Percentiles rank a stretch among this genome's conserved stretches.
These are phyloP conservation scores for Chamaecyparis obtusa DNA, from an alignment of 75 land plant genomes.

Conservation along the genomic window DNA sequence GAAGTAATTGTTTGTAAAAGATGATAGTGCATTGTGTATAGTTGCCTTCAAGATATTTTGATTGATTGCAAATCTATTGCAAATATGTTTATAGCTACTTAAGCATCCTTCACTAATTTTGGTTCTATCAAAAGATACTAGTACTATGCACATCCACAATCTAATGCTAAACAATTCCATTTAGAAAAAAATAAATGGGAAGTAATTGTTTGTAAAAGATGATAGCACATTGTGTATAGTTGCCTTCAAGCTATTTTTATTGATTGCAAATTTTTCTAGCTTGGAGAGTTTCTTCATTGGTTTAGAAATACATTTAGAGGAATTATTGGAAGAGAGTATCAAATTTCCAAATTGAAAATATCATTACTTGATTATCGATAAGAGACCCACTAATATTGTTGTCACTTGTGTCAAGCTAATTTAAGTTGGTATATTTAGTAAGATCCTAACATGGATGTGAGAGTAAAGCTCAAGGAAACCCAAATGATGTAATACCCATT, in stretches of 20 bases:
- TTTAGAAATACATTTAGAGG: background rate
- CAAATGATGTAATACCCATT: too few relatives aligned
- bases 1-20: background rate
- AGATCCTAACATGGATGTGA: too few relatives aligned
- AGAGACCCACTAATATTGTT: slow-evolving; percentile 2
- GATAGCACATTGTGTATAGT: background rate
- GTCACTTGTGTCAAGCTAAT: slow-evolving; percentile 1
- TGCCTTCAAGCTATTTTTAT: background rate
- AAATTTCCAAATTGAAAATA: background rate
- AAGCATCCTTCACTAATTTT: too few relatives aligned
- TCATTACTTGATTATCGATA: background rate
- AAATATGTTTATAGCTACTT: too few relatives aligned
- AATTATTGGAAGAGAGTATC: background rate
- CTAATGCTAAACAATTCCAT: too few relatives aligned
- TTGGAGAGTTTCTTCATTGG: background rate
- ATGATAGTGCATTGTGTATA: background rate
- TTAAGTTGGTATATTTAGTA: slow-evolving; percentile 1
- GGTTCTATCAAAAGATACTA: too few relatives aligned
- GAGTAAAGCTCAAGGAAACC: too few relatives aligned
- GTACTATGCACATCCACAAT: too few relatives aligned
- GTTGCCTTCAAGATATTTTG: background rate
- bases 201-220: background rate
- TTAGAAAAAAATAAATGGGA: too few relatives aligned
- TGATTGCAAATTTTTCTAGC: background rate
- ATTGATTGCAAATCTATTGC: background rate